Percentiles rank a stretch among this genome's conserved stretches.
Conservation (phyloP, 1,284 basidiomycete species). For the Apiotrichum siamense region DNA sequence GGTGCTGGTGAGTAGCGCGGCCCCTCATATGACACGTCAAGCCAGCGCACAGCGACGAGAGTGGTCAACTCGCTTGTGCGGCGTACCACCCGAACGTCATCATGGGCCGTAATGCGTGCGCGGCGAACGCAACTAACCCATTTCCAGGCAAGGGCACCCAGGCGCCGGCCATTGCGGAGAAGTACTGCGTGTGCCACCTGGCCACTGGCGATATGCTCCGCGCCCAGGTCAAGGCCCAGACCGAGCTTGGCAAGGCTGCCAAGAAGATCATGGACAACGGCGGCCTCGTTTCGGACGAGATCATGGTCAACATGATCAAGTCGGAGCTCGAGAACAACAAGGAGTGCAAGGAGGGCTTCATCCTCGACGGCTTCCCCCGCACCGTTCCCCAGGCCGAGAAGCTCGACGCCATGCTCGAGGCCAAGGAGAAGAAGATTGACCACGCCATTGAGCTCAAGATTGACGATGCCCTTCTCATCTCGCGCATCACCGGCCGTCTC, state of each 20-base stretch:
- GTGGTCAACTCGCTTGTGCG: too few relatives aligned
- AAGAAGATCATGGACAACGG: conserved; percentile 98
- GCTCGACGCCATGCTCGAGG: conserved; percentile 81
- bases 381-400: conserved; percentile 97
- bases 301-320: conserved; percentile 97
- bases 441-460: conserved; percentile 88
- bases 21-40: not conserved
- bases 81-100: too few relatives aligned
- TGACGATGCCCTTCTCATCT: conserved; percentile 90
- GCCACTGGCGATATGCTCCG: conserved; percentile 98
- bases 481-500: conserved; percentile 91
- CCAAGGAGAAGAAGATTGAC: conserved; percentile 80
- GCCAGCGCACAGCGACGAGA: not conserved
- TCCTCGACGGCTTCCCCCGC: conserved; percentile 96
- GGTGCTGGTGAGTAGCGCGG: conserved; percentile 72
- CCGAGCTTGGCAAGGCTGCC: conserved; percentile 78
- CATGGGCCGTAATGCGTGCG: too few relatives aligned
- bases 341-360: conserved; percentile 90
- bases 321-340: conserved; percentile 91
- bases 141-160: conserved; percentile 89
- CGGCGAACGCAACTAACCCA: not conserved
- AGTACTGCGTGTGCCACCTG: conserved; percentile 94
- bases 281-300: conserved; percentile 89
- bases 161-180: conserved; percentile 84
- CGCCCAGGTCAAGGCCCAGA: conserved; percentile 84